Evolutionary conservation across 805 yeast species (phyloP).

Genomic region (Limtongia smithiae): DNA sequence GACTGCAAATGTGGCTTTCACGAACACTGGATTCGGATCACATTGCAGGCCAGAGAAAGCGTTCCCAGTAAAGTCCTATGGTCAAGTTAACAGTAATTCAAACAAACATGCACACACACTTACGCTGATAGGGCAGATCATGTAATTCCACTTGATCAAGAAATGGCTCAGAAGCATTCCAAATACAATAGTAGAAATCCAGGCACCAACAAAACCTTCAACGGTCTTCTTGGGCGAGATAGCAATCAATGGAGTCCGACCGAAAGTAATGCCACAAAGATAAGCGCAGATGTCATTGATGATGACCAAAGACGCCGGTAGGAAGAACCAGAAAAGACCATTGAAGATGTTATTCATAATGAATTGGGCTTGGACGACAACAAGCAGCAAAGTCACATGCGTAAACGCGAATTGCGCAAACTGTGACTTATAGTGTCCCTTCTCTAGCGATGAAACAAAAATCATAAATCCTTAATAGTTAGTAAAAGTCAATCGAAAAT

Average conservation of each 20-base stretch:
- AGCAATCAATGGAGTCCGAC: conserved; percentile 84
- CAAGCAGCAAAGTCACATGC: conserved; percentile 85
- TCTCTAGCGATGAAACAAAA: conserved; percentile 83
- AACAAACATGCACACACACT: not conserved
- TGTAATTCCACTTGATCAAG: conserved; percentile 61
- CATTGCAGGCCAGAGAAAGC: conserved; percentile 61
- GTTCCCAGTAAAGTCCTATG: conserved; percentile 22
- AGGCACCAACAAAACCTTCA: conserved; percentile 96
- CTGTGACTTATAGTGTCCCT: conserved; percentile 86
- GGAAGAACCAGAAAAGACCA: conserved; percentile 90
- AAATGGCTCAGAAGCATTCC: conserved; percentile 64
- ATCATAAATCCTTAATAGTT: conserved; percentile 64
- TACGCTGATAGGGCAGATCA: conserved; percentile 75
- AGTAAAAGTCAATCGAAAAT: not conserved
- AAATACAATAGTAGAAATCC: conserved; percentile 84
- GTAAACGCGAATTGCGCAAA: conserved; percentile 91
- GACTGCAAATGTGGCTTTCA: conserved; percentile 70
- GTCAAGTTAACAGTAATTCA: no score
- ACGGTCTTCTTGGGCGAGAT: conserved; percentile 97
- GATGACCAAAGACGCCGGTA: conserved; percentile 88
- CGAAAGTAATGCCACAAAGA: conserved; percentile 94
- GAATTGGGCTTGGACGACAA: conserved; percentile 90
- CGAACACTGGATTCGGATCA: conserved; percentile 83
- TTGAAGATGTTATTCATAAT: conserved; percentile 83
- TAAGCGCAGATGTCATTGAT: conserved; percentile 96